Evolutionary conservation across 225 moss, liverwort and hornwort genomes (phyloP), one percentile per base, ranked within the genome.

Genomic region (Marchantia paleacea): DNA sequence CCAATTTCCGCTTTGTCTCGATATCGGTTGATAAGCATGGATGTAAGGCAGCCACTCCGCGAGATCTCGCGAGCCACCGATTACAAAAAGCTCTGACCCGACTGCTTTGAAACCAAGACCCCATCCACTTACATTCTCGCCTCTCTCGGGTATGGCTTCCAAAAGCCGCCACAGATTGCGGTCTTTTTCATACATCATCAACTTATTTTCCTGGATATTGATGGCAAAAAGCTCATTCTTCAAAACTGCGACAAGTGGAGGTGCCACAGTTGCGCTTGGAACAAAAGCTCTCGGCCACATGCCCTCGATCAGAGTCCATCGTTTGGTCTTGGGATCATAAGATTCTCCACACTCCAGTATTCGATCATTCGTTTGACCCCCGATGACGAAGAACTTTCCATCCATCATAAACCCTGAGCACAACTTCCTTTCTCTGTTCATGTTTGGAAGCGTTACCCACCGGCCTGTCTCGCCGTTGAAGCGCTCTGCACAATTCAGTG

Each of bases 371-470:
- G 83, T 79, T 31, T 92, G 95, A 20, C 86, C 86, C 10, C 95
- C 95, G 60, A 95, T 92, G 25, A 93, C 95, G 16, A 85, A 85
- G 52, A 95, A 95, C 81, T 92, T 93, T 0, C 86, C 89, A 28
- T 95, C 95, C 85, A 95, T 86, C 2, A 95, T 86, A 81, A 92
- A 95, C 0, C 95, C 95, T 0, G 95, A 93, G 73, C 95, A 95
- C 78, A 78, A 88, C 86, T 90, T 93, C 25, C 95, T 88, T 30
- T 85, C 86, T 7, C 81, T 85, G 3, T 84, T 85, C 26, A 95
- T 88, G 78, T 93, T 91, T 3, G 95, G 89, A 10, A 95, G 90
- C 0, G 53, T 25, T 87, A 90, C 93, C 93, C 93, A 95, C 61
- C 84, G 29, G 6, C 86, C 84, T 0, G 88, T 89, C 15, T 75